Evolutionary conservation across 2,329 filamentous ascomycete species (phyloP).

Genomic region (Aspergillus flavus): DNA sequence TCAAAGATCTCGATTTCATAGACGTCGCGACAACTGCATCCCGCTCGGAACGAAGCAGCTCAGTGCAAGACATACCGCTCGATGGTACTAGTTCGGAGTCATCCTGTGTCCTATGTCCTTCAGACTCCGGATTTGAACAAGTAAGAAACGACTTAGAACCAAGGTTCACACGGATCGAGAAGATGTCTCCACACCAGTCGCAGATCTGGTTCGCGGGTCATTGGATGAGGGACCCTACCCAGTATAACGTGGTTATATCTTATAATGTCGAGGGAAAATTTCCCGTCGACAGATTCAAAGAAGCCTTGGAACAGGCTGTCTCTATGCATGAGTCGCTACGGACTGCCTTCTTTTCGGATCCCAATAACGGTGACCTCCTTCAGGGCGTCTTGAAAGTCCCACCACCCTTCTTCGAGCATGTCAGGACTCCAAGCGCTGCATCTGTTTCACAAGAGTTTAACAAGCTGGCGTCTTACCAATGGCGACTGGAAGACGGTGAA

Average conservation of each 20-base stretch:
- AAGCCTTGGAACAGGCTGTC: neutral
- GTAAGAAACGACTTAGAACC: neutral
- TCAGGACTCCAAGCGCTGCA: neutral
- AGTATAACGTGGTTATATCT: conserved; percentile 3
- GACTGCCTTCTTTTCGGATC: conserved; percentile 3
- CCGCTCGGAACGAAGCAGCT: neutral
- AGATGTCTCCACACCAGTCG: conserved; percentile 6
- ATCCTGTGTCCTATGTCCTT: neutral
- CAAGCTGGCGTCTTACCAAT: neutral
- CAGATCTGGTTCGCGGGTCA: conserved; percentile 10
- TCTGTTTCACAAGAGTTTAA: neutral
- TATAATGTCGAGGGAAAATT: neutral
- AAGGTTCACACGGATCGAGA: neutral
- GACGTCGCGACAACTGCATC: neutral
- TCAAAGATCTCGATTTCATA: neutral
- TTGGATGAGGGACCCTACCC: conserved; percentile 7
- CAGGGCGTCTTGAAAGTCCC: neutral
- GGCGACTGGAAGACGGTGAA: neutral
- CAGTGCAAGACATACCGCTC: neutral
- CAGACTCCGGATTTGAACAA: neutral
- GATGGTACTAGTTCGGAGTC: neutral
- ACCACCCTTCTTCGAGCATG: neutral
- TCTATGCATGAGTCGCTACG: conserved; percentile 2
- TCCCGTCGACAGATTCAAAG: neutral
- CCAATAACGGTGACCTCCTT: neutral